Base-by-base conservation (phyloP, 352 stramenopile species). In the Globisporangium cylindrosporum region DNA sequence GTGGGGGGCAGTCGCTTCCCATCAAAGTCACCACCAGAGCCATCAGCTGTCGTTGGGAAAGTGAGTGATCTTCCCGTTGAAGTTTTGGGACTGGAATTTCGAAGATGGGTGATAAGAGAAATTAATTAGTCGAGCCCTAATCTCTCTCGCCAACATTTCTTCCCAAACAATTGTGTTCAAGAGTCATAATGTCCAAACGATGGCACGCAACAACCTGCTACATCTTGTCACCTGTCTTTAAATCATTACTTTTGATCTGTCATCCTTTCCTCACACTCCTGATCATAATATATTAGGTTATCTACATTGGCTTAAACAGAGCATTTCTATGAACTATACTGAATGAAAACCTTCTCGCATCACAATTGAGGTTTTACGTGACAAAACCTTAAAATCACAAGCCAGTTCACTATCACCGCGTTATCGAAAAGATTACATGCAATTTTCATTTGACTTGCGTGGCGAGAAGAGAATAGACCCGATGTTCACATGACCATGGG, bases 51-150 rank as follows among this genome's bases (percentile, higher is more conserved):
- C 36, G 36, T 43, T 6, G 36, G 36, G 36, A 43, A 7, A 32
- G 34, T 41, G 38, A 18, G 14, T 48, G 38, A 15, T 27, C 24
- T 43, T 14, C 38, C 12, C 38, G 0, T 58, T 58, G 22, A 58
- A 29, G 22, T 25, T 10, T 55, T 25, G 48, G 20, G n/a, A 55
- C n/a, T 25, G 49, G 49, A 59, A n/a, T 36, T 8, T 36, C 29
- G 24, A 59, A 29, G 53, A 59, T 59, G 25, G 18, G 25, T 15
- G 3, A 8, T 22, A 5, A 2, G 2, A n/a, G 25, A 14, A n/a
- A 59, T 59, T 59, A 59, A 36, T 59, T 58, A 59, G 29, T 59
- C 53, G 0, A 59, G 20, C 53, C 53, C 53, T 59, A 59, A 1
- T 12, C 24, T 4, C 51, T 57, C 7, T 10, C 18, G 20, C 2